A percentile compares a stretch with the other conserved stretches of the same genome.
Evolutionary conservation across 768 basidiomycete species (phyloP).

Genomic region (Gloeophyllum trabeum): DNA sequence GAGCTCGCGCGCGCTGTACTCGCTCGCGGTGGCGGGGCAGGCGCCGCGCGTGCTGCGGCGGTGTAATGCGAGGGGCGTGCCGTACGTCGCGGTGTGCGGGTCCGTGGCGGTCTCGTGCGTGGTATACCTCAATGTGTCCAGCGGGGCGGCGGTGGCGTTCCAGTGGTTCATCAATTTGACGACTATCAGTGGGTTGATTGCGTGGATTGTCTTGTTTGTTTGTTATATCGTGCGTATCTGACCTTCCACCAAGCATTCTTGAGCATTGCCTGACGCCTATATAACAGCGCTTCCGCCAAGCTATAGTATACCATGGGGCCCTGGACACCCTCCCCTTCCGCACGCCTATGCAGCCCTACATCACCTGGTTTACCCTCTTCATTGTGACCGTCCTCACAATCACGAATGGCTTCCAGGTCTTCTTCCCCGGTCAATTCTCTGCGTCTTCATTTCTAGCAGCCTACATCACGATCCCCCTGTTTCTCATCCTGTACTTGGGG

Average conservation of each 20-base stretch:
- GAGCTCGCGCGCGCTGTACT: slow-evolving; percentile 26
- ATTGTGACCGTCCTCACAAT: slow-evolving; percentile 14
- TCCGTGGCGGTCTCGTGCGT: slow-evolving; percentile 17
- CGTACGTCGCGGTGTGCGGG: slow-evolving; percentile 12
- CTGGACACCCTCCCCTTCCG: slow-evolving; percentile 34
- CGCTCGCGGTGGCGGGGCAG: slow-evolving; percentile 1
- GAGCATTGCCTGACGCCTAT: slow-evolving; percentile 21
- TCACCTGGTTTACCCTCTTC: slow-evolving; percentile 22
- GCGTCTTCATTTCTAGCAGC: neutral
- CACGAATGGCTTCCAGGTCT: neutral
- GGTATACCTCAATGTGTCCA: slow-evolving; percentile 26
- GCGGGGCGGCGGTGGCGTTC: slow-evolving; percentile 21
- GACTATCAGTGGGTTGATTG: slow-evolving; percentile 13
- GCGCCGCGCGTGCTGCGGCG: neutral
- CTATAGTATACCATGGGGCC: slow-evolving; percentile 36
- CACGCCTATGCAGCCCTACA: slow-evolving; percentile 28
- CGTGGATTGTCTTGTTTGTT: slow-evolving; percentile 24
- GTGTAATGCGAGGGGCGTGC: slow-evolving; percentile 19
- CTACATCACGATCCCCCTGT: neutral
- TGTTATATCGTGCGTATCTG: slow-evolving; percentile 12
- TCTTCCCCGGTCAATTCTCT: neutral
- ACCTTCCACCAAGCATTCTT: slow-evolving; percentile 26
- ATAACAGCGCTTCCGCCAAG: slow-evolving; percentile 29
- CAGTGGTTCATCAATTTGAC: slow-evolving; percentile 24
- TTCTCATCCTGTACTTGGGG: neutral